Evolutionary conservation across 352 stramenopile genomes (phyloP), one percentile per base, ranked within the genome.

Genomic region (Phytophthora sp.): DNA sequence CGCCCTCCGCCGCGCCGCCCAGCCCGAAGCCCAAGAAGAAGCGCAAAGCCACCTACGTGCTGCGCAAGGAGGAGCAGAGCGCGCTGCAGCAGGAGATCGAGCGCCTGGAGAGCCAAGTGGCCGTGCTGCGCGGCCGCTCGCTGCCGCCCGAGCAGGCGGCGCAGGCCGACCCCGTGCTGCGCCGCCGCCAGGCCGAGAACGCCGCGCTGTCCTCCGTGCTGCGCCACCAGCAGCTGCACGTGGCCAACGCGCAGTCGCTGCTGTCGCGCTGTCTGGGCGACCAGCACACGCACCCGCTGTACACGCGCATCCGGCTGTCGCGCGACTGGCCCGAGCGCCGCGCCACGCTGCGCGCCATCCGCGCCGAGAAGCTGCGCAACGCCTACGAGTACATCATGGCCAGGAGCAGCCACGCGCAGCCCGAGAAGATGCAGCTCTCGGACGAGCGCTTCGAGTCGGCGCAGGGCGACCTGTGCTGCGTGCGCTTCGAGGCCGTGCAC

Each of bases 51-150:
- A 73, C 67, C 6, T 71, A 76, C 35, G 43, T 71, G 1, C n/a
- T 76, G 21, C 62, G 67, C n/a, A 76, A 76, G 54, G 70, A 82
- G 42, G 70, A 82, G 20, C 73, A 76, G 34, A 53, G 51, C 9
- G 28, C 48, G 4, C 34, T 82, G 6, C 51, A 71, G 21, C 46
- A 60, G 35, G 70, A 82, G 31, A 43, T 76, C 3, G 58, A 67
- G 59, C 55, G 42, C 5, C 48, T 82, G 20, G 62, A 79, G 44
- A 59, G 60, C 27, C 70, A 75, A 41, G 72, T 82, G 60, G 52
- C 61, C 31, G 67, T 77, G 9, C 57, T 82, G 6, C 67, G 67
- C 38, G 43, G 28, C 1, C 62, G 48, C 30, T 54, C 54, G 15
- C 43, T 76, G 15, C 62, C 52, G 5, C 46, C 62, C 11, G 51